phyloP scores from a whole-genome alignment of 192 early-diverging fungal species.

The Coemansia sp. region DNA sequence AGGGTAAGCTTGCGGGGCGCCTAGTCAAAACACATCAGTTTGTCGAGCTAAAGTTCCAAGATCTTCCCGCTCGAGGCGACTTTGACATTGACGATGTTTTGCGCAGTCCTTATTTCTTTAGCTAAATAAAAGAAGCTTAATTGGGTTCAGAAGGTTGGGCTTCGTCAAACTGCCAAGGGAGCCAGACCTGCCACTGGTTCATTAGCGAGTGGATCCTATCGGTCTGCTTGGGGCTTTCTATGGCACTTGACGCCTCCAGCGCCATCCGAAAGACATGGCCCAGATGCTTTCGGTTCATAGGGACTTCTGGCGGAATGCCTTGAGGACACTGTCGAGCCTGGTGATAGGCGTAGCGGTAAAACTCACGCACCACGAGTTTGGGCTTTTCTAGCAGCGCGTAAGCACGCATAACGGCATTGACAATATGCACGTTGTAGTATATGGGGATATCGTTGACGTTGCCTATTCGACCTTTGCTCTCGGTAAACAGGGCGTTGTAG shows the following conservation, averaged over 20 bases:
- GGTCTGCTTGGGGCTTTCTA: constrained; percentile 1
- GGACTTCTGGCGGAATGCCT: constrained; percentile 17
- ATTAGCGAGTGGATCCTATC: constrained; percentile 27
- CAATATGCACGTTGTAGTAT: constrained; percentile 34
- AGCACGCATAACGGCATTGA: constrained; percentile 46
- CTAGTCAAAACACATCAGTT: constrained; percentile 41
- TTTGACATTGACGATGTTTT: constrained; percentile 82
- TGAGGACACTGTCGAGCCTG: constrained; percentile 25
- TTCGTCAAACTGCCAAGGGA: not conserved
- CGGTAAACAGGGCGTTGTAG: constrained; percentile 39
- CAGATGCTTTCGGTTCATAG: constrained; percentile 10
- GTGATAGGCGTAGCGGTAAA: constrained; percentile 34
- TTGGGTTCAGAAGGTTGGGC: not conserved
- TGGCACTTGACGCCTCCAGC: constrained; percentile 14
- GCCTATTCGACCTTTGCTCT: constrained; percentile 9
- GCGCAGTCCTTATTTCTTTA: constrained; percentile 89
- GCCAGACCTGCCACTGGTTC: constrained; percentile 24
- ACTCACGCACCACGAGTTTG: constrained; percentile 34
- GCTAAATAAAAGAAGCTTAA: constrained; percentile 43
- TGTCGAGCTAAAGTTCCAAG: constrained; percentile 65
- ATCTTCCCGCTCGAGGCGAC: constrained; percentile 76
- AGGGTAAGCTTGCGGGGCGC: constrained; percentile 18
- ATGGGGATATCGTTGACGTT: constrained; percentile 13
- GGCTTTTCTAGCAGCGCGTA: constrained; percentile 31
- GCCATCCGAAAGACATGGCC: constrained; percentile 38